These are phyloP conservation scores for Orbilia quercus DNA, from an alignment of 2,329 filamentous ascomycete genomes.

Conservation along the genomic window DNA sequence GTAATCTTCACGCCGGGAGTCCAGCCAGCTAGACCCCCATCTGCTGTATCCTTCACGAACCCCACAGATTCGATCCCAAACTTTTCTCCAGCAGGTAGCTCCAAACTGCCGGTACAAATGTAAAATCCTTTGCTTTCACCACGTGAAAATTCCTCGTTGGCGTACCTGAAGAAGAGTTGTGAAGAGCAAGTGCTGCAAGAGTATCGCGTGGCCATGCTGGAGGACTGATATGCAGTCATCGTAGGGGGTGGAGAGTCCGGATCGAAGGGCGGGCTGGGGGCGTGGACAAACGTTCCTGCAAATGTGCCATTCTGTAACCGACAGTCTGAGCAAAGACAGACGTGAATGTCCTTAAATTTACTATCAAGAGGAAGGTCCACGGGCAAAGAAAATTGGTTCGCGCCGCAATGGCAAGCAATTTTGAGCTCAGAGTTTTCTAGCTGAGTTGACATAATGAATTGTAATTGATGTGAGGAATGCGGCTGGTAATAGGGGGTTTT, in stretches of 20 bases:
- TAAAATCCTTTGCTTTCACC: slow-evolving; percentile 9
- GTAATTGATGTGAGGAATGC: too few species aligned
- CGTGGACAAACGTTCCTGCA: slow-evolving; percentile 17
- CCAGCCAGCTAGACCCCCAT: slow-evolving; percentile 38
- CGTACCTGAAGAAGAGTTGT: slow-evolving; percentile 21
- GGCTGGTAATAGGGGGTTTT: too few species aligned
- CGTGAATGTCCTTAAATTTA: slow-evolving; percentile 11
- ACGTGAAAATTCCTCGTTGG: neutral
- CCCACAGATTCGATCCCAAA: slow-evolving; percentile 11
- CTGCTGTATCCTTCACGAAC: slow-evolving; percentile 5
- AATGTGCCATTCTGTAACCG: slow-evolving; percentile 32
- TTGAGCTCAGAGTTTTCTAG: neutral
- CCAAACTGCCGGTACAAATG: slow-evolving; percentile 13
- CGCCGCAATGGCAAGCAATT: slow-evolving; percentile 26
- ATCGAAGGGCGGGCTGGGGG: slow-evolving; percentile 30
- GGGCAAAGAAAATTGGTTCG: slow-evolving; percentile 12
- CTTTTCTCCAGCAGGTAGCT: slow-evolving; percentile 8
- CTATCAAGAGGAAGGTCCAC: slow-evolving; percentile 15
- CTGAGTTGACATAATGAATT: neutral
- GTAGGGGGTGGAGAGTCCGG: neutral
- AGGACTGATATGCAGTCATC: slow-evolving; percentile 7
- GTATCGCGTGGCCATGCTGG: slow-evolving; percentile 7
- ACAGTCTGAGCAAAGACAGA: slow-evolving; percentile 31
- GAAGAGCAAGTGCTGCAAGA: slow-evolving; percentile 40
- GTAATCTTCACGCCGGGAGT: neutral